Base-by-base conservation (phyloP, 208 protist genomes). In the Acanthamoeba sp. region DNA sequence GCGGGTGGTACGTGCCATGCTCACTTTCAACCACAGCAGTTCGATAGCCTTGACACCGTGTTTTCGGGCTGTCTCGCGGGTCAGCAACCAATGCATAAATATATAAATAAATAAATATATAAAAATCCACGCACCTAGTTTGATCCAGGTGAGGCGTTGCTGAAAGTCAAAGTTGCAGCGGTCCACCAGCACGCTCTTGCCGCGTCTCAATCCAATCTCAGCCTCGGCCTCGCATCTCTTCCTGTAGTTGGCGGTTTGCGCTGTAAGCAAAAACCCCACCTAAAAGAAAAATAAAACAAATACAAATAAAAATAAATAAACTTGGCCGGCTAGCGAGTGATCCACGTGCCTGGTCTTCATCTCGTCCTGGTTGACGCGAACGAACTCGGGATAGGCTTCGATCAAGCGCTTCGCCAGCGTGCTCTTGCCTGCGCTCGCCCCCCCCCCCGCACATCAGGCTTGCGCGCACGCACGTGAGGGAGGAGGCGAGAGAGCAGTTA, bases 131-230 rank as follows among this genome's bases (percentile, higher is more conserved):
- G 45, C 38, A 76, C 66, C 66, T 7, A 85, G 45, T 20, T 85
- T 85, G 38, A 85, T 85, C 76, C 76, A 85, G 12, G 38, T 85
- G 45, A 59, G 36, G 18, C 76, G 76, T 22, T 85, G 76, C 27
- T 85, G 76, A n/a, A 55, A 85, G 32, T 85, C 76, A 85, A 85
- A 85, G 76, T 85, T 85, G 36, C 76, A 85, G 76, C 76, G 76
- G n/a, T 85, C 76, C 22, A 85, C 45, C 10, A 85, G 18, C 4
- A 85, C 76, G 22, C 45, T 85, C 76, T 85, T 45, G 20, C 76
- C 76, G 22, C 32, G 38, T 38, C 32, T 45, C 22, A 85, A 32
- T 10, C 42, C 76, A 52, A 29, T 32, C 45, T 85, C 42, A 10
- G 45, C 45, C 24, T 32, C 76, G 24, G 16, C 40, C n/a, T 85